A percentile compares a stretch with the other conserved stretches of the same genome.
Conservation (phyloP, 306 rosid genomes). For the Prunus mume region DNA sequence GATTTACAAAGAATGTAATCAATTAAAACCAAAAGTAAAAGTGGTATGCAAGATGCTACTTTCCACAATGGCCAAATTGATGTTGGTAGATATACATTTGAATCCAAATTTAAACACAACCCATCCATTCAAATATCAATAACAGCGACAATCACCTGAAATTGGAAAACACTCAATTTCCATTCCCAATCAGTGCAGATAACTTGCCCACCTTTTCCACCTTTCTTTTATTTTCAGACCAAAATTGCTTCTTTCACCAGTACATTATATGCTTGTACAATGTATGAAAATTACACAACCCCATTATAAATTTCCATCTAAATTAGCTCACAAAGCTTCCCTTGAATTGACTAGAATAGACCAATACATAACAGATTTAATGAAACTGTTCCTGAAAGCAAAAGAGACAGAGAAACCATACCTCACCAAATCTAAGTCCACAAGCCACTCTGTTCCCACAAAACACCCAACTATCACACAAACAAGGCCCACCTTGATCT, state of each 20-base stretch:
- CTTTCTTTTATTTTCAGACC: neutral
- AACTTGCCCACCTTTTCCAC: neutral
- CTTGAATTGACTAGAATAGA: neutral
- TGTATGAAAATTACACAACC: neutral
- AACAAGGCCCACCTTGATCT: slow-evolving; percentile 41
- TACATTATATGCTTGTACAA: neutral
- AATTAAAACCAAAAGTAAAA: neutral
- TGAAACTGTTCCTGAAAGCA: neutral
- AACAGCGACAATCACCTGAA: neutral
- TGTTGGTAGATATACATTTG: neutral
- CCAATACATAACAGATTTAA: neutral
- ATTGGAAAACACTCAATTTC: neutral
- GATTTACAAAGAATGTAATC: neutral
- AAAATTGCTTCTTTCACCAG: neutral
- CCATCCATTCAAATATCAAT: neutral
- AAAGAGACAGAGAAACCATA: slow-evolving; percentile 28
- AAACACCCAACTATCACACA: slow-evolving; percentile 77
- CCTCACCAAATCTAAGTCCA: slow-evolving; percentile 78
- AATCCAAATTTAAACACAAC: neutral
- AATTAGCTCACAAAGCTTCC: neutral
- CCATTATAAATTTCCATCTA: neutral
- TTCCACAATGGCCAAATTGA: neutral
- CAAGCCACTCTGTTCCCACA: slow-evolving; percentile 64
- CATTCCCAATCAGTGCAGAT: neutral
- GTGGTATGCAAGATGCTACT: neutral